Evolutionary conservation across 139 green algal species (phyloP).

Genomic region (Ettlia oleoabundans): DNA sequence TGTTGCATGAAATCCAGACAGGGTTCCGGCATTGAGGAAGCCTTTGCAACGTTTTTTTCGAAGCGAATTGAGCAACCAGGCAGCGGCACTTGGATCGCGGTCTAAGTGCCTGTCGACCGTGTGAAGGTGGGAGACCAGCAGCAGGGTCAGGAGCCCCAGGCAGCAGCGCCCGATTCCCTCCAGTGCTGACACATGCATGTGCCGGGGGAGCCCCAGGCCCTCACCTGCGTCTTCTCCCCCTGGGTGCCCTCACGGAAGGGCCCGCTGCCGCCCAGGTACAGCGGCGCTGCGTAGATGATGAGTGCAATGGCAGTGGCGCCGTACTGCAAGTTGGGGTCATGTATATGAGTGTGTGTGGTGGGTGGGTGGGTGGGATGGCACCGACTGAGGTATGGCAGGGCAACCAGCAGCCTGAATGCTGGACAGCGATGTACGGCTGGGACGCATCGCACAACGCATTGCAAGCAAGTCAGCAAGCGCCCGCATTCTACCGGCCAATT

Average conservation of each 20-base stretch:
- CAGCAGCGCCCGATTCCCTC: too few relatives aligned
- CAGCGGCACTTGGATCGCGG: neutral
- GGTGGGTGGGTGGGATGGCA: too few relatives aligned
- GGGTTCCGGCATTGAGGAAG: too few relatives aligned
- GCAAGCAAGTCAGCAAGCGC: neutral
- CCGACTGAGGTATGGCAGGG: too few relatives aligned
- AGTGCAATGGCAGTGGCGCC: constrained; percentile 83
- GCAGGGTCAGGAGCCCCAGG: too few relatives aligned
- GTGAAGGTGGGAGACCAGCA: too few relatives aligned
- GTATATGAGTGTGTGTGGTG: too few relatives aligned
- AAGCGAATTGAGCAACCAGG: neutral
- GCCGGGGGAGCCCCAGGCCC: neutral
- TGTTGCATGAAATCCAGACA: too few relatives aligned
- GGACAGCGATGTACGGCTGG: too few relatives aligned
- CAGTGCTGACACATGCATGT: neutral
- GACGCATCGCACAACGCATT: neutral
- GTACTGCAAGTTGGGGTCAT: constrained; percentile 33
- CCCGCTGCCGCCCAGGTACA: constrained; percentile 67
- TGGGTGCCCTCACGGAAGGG: neutral
- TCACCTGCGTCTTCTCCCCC: constrained; percentile 12
- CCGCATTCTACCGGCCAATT: too few relatives aligned
- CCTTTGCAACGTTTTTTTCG: too few relatives aligned
- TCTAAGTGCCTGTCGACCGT: neutral
- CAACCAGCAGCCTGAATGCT: too few relatives aligned
- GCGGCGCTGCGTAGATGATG: constrained; percentile 81